Evolutionary conservation across 352 stramenopile species (phyloP).

Genomic region (Phytopythium montanum): DNA sequence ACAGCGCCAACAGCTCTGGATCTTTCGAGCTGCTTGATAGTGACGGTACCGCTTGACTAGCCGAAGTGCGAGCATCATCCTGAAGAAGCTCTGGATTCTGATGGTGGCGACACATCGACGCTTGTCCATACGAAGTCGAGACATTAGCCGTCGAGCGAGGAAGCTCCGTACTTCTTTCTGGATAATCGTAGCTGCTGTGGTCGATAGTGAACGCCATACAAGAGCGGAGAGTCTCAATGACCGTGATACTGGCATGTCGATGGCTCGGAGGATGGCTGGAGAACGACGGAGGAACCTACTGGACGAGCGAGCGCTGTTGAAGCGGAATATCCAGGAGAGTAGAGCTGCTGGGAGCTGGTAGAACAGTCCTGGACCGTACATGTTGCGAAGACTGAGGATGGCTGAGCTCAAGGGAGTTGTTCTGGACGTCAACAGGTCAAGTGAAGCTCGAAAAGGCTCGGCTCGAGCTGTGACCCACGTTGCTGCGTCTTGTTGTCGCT

Average conservation of each 20-base stretch:
- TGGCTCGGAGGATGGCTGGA: constrained; percentile 24
- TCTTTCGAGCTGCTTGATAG: constrained; percentile 21
- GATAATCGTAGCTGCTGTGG: constrained; percentile 20
- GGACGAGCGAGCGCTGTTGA: constrained; percentile 18
- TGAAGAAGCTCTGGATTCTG: constrained; percentile 42
- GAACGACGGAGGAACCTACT: constrained; percentile 37
- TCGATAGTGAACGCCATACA: constrained; percentile 23
- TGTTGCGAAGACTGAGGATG: not conserved
- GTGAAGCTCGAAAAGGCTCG: constrained; percentile 6
- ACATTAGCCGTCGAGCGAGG: constrained; percentile 15
- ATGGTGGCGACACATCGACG: constrained; percentile 17
- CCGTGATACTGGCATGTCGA: constrained; percentile 36
- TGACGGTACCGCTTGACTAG: constrained; percentile 20
- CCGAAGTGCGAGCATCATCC: constrained; percentile 31
- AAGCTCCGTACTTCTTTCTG: constrained; percentile 34
- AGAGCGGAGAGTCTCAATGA: constrained; percentile 16
- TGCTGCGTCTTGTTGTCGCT: constrained; percentile 36
- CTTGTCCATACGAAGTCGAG: constrained; percentile 14
- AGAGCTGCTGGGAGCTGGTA: constrained; percentile 32
- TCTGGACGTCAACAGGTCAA: not conserved
- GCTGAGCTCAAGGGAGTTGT: not conserved
- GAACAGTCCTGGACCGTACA: constrained; percentile 13
- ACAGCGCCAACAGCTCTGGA: constrained; percentile 55
- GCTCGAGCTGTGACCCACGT: constrained; percentile 31
- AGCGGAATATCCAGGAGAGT: constrained; percentile 39